These are phyloP conservation scores for Dispira parvispora DNA, from an alignment of 192 early-diverging fungal species.

Conservation along the genomic window DNA sequence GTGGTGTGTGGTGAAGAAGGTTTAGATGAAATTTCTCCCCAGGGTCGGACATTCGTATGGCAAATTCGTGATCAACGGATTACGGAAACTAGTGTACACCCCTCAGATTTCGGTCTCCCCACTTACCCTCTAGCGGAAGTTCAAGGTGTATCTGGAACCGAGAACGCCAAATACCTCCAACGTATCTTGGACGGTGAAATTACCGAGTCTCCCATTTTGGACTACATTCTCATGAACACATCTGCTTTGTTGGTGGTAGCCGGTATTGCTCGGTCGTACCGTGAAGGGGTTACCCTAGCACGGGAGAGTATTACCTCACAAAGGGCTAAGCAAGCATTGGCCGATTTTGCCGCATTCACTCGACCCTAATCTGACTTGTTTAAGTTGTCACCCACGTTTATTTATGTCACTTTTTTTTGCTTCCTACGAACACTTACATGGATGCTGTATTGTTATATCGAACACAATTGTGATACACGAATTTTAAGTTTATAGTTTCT, in stretches of 20 bases:
- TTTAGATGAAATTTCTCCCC: conserved; percentile 85
- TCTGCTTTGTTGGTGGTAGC: conserved; percentile 71
- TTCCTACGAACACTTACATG: too few relatives aligned
- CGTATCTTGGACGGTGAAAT: conserved; percentile 50
- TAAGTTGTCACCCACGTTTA: too few relatives aligned
- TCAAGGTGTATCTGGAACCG: conserved; percentile 41
- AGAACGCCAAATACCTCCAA: conserved; percentile 59
- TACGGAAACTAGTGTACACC: conserved; percentile 43
- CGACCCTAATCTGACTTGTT: conserved; percentile 1
- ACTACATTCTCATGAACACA: conserved; percentile 87
- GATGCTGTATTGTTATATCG: too few relatives aligned
- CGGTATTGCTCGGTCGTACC: conserved; percentile 50
- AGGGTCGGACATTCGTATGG: conserved; percentile 83
- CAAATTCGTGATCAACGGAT: conserved; percentile 30
- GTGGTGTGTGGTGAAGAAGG: conserved; percentile 84
- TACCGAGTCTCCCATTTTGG: conserved; percentile 46
- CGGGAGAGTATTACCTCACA: conserved; percentile 53
- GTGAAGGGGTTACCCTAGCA: conserved; percentile 64
- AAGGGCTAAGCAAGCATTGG: conserved; percentile 40
- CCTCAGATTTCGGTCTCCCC: conserved; percentile 75
- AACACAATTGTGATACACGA: too few relatives aligned
- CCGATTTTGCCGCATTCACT: conserved; percentile 35
- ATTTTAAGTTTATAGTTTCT: too few relatives aligned
- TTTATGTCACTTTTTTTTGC: too few relatives aligned
- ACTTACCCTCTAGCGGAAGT: conserved; percentile 55